Base-by-base conservation (phyloP, 2,329 filamentous ascomycete species). In the Cladosporium cucumerinum region DNA sequence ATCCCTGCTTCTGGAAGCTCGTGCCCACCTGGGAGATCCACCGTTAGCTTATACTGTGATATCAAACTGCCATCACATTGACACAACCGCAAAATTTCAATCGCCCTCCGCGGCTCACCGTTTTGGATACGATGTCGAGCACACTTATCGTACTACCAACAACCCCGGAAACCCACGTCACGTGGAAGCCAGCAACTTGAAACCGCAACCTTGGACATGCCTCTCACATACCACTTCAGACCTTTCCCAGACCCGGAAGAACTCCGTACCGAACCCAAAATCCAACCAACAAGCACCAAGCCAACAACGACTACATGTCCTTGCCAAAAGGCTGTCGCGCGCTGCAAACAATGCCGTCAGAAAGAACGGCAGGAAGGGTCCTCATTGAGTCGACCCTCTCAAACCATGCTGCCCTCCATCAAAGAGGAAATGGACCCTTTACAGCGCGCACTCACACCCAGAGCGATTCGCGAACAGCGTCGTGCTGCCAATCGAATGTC, bases 211-310 rank as follows among this genome's bases (percentile, higher is more conserved):
- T 25, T 46, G 28, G 49, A 52, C 7, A 62, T 62, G 60, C 60
- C 60, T 46, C n/a, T 55, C n/a, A 62, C 48, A n/a, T 62, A 62
- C 60, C 60, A 62, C 34, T 62, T 62, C 49, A 62, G 51, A 16
- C 60, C 60, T 8, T 62, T 54, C 18, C 60, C 60, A 23, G 18
- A 21, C 12, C 49, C 60, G 5, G 49, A 51, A 26, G 60, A 62
- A 32, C 36, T 51, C 8, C 49, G 30, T 26, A 30, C 43, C 12
- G 23, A 32, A 18, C 14, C 23, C 18, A 28, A 52, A 23, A 18
- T 32, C 8, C 55, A 54, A 6, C 16, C 21, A 18, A 36, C 23
- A 32, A 23, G 6, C 36, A 18, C 34, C 32, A 16, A 26, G 18
- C 10, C 34, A 21, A 7, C 60, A 30, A 28, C 18, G 8, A 18